These are phyloP conservation scores for Filosporella fistucella DNA, from an alignment of 495 filamentous ascomycete genomes.

Conservation along the genomic window DNA sequence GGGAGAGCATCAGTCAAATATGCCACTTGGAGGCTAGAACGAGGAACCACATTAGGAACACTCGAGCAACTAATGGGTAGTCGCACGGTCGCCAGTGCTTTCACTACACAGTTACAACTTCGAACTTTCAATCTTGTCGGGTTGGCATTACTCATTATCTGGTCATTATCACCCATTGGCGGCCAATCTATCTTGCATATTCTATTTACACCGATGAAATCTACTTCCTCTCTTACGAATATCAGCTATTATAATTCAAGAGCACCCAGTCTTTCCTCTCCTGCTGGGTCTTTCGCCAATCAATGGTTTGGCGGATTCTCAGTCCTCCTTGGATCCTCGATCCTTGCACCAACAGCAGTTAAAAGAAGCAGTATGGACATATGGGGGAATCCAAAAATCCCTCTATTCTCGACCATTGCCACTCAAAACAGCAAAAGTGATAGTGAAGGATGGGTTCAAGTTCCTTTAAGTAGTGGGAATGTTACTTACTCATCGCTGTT, in stretches of 20 bases:
- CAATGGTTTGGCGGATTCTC: conserved; percentile 14
- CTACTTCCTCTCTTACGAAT: neutral
- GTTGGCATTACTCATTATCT: conserved; percentile 13
- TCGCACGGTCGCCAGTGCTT: conserved; percentile 17
- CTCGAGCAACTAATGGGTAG: conserved; percentile 23
- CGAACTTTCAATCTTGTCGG: conserved; percentile 14
- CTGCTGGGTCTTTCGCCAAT: neutral
- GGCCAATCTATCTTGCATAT: conserved; percentile 18
- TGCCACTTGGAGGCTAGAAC: conserved; percentile 20
- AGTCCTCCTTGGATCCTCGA: conserved; percentile 7
- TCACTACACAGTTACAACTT: conserved; percentile 17
- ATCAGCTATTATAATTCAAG: conserved; percentile 16
- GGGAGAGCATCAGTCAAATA: conserved; percentile 17
- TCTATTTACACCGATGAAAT: conserved; percentile 6
- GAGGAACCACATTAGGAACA: conserved; percentile 14
- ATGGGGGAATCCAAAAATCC: conserved; percentile 22
- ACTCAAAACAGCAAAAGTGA: neutral
- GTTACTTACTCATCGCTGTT: conserved; percentile 18
- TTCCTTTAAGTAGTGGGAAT: conserved; percentile 2
- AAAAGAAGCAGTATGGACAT: conserved; percentile 11
- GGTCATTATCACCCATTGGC: conserved; percentile 19
- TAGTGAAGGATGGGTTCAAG: conserved; percentile 13
- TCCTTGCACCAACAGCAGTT: conserved; percentile 7
- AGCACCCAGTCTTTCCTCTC: conserved; percentile 13
- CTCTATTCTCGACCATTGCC: conserved; percentile 5